Conservation (phyloP, 345 rosid genomes). For the Linum usitatissimum region DNA sequence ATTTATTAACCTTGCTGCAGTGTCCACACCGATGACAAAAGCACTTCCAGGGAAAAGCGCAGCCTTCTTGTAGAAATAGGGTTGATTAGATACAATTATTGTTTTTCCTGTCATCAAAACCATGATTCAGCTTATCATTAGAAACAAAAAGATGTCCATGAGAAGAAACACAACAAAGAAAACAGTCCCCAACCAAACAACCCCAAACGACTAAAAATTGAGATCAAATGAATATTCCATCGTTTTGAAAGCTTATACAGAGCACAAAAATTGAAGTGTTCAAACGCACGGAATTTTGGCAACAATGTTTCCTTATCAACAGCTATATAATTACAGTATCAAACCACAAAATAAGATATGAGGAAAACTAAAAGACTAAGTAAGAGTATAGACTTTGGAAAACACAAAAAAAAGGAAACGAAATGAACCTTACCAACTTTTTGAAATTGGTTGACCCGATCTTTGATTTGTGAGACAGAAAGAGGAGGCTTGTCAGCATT, state of each 20-base stretch:
- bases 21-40: constrained; percentile 89
- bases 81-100: constrained; percentile 85
- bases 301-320: too few relatives aligned
- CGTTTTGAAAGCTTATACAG: too few relatives aligned
- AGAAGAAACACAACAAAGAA: too few relatives aligned
- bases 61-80: constrained; percentile 87
- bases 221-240: too few relatives aligned
- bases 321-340: too few relatives aligned
- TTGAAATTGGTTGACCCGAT: constrained; percentile 70
- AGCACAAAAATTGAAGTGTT: too few relatives aligned
- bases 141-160: background rate
- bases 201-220: too few relatives aligned
- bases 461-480: constrained; percentile 52
- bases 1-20: constrained; percentile 74
- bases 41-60: constrained; percentile 91
- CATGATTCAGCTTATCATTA: constrained; percentile 6
- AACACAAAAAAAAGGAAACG: background rate
- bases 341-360: too few relatives aligned
- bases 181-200: too few relatives aligned
- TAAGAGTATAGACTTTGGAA: background rate
- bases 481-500: constrained; percentile 94
- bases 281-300: too few relatives aligned
- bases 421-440: constrained; percentile 45
- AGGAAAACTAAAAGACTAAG: background rate
- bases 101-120: constrained; percentile 60